phyloP scores from a whole-genome alignment of 2,329 filamentous ascomycete genomes.

The Mollisiaceae sp. region DNA sequence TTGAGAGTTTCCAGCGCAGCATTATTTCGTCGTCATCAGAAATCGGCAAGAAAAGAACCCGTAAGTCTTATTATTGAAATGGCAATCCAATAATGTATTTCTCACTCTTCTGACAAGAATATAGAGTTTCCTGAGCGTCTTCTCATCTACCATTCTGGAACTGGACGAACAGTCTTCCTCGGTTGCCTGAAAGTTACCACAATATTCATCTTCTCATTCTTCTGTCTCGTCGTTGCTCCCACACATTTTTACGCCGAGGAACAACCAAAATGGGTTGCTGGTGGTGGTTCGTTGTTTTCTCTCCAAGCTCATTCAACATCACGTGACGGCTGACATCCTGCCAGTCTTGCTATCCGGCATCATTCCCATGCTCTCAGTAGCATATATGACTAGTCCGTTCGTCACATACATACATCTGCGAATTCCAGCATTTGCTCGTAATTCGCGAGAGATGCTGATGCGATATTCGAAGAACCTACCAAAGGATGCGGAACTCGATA shows the following conservation, averaged over 20 bases:
- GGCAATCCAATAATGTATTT: neutral
- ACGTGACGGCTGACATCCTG: constrained; percentile 22
- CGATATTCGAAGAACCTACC: constrained; percentile 57
- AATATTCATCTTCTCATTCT: constrained; percentile 71
- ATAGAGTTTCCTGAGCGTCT: constrained; percentile 61
- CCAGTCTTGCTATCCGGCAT: constrained; percentile 64
- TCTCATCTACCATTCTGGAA: constrained; percentile 78
- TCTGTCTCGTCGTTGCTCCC: constrained; percentile 65
- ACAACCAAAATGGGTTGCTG: constrained; percentile 38
- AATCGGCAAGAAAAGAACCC: neutral
- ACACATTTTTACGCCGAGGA: constrained; percentile 36
- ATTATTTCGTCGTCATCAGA: neutral
- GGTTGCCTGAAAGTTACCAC: constrained; percentile 74
- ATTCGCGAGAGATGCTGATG: constrained; percentile 60
- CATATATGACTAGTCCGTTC: constrained; percentile 70
- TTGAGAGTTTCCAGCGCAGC: neutral
- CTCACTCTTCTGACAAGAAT: neutral
- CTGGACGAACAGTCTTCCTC: constrained; percentile 67
- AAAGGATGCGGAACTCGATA: constrained; percentile 44
- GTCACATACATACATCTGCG: constrained; percentile 74
- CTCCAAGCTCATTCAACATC: neutral
- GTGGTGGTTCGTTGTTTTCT: constrained; percentile 28
- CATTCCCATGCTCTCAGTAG: constrained; percentile 68
- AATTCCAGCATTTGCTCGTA: constrained; percentile 68
- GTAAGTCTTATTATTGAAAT: neutral